A percentile compares a stretch with the other conserved stretches of the same genome.
These are phyloP conservation scores for Zymoseptoria tritici DNA, from an alignment of 2,329 filamentous ascomycete species.

Conservation along the genomic window DNA sequence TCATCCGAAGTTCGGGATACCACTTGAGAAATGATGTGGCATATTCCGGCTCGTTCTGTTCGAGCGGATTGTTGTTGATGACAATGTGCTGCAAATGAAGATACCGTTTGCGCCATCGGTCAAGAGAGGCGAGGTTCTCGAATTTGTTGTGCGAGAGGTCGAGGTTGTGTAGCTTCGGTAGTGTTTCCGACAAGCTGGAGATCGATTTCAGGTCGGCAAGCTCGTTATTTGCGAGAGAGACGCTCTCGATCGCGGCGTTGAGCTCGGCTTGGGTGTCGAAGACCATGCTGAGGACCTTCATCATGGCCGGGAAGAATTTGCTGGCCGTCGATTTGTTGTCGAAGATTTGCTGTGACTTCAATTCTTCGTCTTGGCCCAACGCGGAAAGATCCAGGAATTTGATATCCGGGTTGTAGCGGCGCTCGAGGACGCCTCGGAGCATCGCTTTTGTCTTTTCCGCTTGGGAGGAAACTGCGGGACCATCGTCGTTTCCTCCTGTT, in stretches of 20 bases:
- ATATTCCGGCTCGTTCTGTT: slow-evolving; percentile 44
- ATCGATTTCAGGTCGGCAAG: slow-evolving; percentile 66
- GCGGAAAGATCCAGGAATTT: slow-evolving; percentile 81
- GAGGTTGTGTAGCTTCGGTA: slow-evolving; percentile 80
- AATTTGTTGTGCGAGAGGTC: slow-evolving; percentile 83
- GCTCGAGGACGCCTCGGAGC: slow-evolving; percentile 62
- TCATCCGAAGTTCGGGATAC: slow-evolving; percentile 71
- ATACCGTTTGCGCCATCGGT: slow-evolving; percentile 73
- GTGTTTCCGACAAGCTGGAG: slow-evolving; percentile 65
- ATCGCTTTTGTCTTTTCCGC: slow-evolving; percentile 54
- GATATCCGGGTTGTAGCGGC: slow-evolving; percentile 61
- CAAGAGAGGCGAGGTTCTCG: slow-evolving; percentile 57
- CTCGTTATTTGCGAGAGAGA: slow-evolving; percentile 74
- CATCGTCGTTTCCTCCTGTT: slow-evolving; percentile 14
- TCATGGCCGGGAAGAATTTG: slow-evolving; percentile 88
- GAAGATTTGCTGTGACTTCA: slow-evolving; percentile 70
- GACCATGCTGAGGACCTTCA: slow-evolving; percentile 72
- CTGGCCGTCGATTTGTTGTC: slow-evolving; percentile 60
- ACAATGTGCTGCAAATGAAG: slow-evolving; percentile 72
- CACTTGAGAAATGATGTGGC: slow-evolving; percentile 64
- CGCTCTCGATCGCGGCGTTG: slow-evolving; percentile 69
- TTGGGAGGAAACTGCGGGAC: slow-evolving; percentile 23
- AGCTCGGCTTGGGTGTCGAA: slow-evolving; percentile 68
- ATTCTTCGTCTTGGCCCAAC: slow-evolving; percentile 62
- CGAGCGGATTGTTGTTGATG: slow-evolving; percentile 67